Evolutionary conservation across 805 yeast genomes (phyloP).

Genomic region (Metschnikowia reukaufii): DNA sequence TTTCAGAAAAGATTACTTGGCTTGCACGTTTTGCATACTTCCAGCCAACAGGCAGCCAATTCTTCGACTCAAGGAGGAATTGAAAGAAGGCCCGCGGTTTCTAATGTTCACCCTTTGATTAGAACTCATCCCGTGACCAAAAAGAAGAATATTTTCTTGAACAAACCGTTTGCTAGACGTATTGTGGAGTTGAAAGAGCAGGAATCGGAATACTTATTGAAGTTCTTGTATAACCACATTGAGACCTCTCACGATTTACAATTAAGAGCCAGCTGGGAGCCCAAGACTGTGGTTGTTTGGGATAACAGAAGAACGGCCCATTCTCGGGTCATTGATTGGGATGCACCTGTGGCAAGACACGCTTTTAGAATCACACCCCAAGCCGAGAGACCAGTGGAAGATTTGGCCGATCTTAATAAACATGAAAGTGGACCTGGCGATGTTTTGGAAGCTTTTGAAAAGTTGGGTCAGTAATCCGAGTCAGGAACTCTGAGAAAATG

Average conservation of each 20-base stretch:
- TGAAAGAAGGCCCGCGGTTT: slow-evolving; percentile 63
- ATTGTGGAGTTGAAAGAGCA: slow-evolving; percentile 72
- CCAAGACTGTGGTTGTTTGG: slow-evolving; percentile 71
- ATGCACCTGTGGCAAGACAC: slow-evolving; percentile 60
- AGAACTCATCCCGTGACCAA: slow-evolving; percentile 73
- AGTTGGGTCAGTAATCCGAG: slow-evolving; percentile 9
- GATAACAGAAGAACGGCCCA: slow-evolving; percentile 74
- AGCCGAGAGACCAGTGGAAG: slow-evolving; percentile 65
- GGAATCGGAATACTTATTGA: slow-evolving; percentile 62
- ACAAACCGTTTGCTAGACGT: slow-evolving; percentile 60
- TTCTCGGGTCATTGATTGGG: slow-evolving; percentile 70
- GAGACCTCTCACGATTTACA: slow-evolving; percentile 59
- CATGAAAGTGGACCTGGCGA: slow-evolving; percentile 19
- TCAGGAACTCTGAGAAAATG: slow-evolving; percentile 1
- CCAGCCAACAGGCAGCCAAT: slow-evolving; percentile 65
- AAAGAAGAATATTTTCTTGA: slow-evolving; percentile 56
- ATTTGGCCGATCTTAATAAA: slow-evolving; percentile 38
- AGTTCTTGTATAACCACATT: slow-evolving; percentile 55
- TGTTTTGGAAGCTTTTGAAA: slow-evolving; percentile 16
- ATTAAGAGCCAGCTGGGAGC: slow-evolving; percentile 69
- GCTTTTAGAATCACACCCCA: slow-evolving; percentile 72
- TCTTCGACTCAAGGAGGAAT: slow-evolving; percentile 57
- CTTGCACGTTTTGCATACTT: slow-evolving; percentile 67
- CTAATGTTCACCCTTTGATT: slow-evolving; percentile 66
- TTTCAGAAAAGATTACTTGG: slow-evolving; percentile 59